Evolutionary conservation across 345 rosid species (phyloP), one percentile per base, ranked within the genome.

Genomic region (Eucalyptus pauciflora): DNA sequence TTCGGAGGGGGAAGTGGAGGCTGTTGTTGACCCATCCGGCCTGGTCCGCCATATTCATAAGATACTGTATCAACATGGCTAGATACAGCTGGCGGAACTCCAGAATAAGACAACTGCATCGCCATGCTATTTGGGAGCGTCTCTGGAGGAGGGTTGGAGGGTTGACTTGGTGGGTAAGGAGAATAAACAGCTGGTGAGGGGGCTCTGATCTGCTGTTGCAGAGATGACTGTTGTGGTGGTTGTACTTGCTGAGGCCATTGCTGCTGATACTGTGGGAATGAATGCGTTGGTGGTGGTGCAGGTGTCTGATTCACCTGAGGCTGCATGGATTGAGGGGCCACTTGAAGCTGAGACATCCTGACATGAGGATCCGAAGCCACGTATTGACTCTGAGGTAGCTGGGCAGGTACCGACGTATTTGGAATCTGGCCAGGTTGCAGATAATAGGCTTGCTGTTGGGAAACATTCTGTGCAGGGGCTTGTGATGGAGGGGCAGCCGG

Each of bases 381-480:
- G 50, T 95, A 96, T 86, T 92, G 97, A 87, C 88, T 76, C 89
- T 93, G 96, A 81, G 97, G 93, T 54, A 91, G 94, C 89, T 92
- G 96, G 86, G 92, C 46, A 7, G 90, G 94, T n/a, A 88, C 90
- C 31, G 93, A 94, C 3, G 94, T 92, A 91, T 90, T 93, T 48
- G 96, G 92, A 88, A 94, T 91, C 88, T 96, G 94, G 88, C 92
- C 86, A 33, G 94, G 90, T 58, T 96, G 96, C 89, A 96, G 88
- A 92, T 95, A 96, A 89, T 96, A 97, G 90, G 98, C 91, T 89
- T 94, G 97, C 88, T 92, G 97, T n/a, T 93, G 97, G 54, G 91
- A 79, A 86, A 94, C 89, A 88, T 90, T 94, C 92, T 92, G 97
- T 4, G 94, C 93, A 13, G 94, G 92, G 87, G 91, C 87, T 89